Base-by-base conservation (phyloP, 345 rosid genomes). In the Ailanthus altissimus region DNA sequence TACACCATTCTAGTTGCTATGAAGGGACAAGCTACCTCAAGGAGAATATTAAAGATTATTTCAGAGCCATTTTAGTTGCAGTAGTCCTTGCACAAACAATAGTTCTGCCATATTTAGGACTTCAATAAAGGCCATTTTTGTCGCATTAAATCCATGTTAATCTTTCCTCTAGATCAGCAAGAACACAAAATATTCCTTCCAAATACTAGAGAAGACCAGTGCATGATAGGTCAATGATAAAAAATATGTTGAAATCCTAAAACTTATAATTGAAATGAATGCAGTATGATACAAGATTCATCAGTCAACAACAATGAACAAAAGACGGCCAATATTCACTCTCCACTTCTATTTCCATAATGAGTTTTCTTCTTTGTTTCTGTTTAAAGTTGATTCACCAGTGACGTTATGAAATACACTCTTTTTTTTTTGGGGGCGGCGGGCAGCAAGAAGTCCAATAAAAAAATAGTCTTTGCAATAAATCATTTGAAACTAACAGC, bases 81-180 rank as follows among this genome's bases (percentile, higher is more conserved):
- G 4, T 74, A 15, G 5, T 47, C 46, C 21, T 3, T 12, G 8
- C 18, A 62, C 11, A 15, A 1, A 73, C 8, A 43, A 45, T 32
- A n/a, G n/a, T 74, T 49, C 59, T 1, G 61, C 7, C 40, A 49
- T 28, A 11, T 45, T 20, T 28, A 14, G 36, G 49, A 61, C 36
- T 38, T 46, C 42, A 20, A 46, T 32, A 36, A 57, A 57, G 75
- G 58, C 14, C n/a, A 72, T 43, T 60, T 46, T 73, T 73, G 43
- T 73, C 67, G 8, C 43, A 45, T 25, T 11, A 58, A 3, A 60
- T 7, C 57, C 40, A 18, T 28, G 25, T 18, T 8, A 59, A 28
- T 59, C 15, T 18, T 47, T 16, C 46, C 68, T 72, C 25, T 43
- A 5, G 3, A 58, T 12, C 51, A 51, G 40, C 74, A 54, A 18